Base-by-base conservation (phyloP, 768 basidiomycete species). In the Auricularia cornea region DNA sequence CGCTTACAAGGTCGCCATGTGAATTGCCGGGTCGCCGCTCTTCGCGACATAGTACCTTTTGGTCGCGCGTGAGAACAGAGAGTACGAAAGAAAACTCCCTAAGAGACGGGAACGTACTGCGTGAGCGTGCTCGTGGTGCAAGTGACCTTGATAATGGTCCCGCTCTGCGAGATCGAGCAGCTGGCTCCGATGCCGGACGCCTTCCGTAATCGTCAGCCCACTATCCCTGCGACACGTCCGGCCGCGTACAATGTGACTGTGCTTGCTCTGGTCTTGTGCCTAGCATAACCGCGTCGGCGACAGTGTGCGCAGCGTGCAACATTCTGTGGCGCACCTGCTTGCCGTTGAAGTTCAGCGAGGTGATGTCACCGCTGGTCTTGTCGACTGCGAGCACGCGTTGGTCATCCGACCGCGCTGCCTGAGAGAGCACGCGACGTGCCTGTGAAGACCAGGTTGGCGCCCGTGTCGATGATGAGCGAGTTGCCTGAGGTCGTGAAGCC, bases 41-140 rank as follows among this genome's bases (percentile, higher is more conserved):
- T 73, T 74, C 23, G 78, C 76, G 35, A 81, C 44, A 23, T 48
- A 48, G 44, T 48, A 48, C 20, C 44, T 48, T 38, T 8, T 14
- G 35, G 35, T 14, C 35, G 44, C 44, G 23, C 44, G 44, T 23
- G 44, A 48, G 44, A 20, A 20, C 20, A n/a, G n/a, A n/a, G n/a
- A n/a, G n/a, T n/a, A n/a, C n/a, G n/a, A n/a, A 20, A 23, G 23
- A 6, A 48, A 48, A 48, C 44, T 48, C 12, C 23, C 5, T 20
- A 23, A 18, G 20, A 48, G 44, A 6, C 20, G 20, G 6, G 44
- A 18, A 78, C 79, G 64, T 81, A 81, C 59, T 82, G 80, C 66
- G 79, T 80, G 61, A 81, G 77, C 32, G 78, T 80, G 62, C 75
- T 77, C 6, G 80, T 80, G 61, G 65, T 72, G 68, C 79, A 79